Percentiles rank a stretch among this genome's conserved stretches.
phyloP scores from a whole-genome alignment of 345 rosid genomes.

The Jatropha curcas region DNA sequence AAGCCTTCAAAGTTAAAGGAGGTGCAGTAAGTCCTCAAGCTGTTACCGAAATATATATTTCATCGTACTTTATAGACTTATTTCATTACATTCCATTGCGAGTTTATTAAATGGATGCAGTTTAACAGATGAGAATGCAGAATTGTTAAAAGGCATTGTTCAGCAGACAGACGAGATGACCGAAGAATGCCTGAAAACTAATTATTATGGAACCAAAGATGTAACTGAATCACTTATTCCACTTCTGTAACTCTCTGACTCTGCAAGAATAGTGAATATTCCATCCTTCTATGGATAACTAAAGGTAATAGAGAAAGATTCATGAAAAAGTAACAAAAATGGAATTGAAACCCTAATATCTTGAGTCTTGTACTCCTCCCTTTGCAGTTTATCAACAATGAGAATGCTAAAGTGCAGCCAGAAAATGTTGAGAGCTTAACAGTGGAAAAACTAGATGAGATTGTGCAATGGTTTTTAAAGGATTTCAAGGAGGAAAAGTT shows the following conservation, averaged over 20 bases:
- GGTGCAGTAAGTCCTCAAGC: background rate
- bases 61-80: too few species aligned
- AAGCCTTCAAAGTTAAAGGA: background rate
- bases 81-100: too few species aligned
- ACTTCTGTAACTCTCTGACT: constrained; percentile 9
- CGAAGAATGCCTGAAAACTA: constrained; percentile 8
- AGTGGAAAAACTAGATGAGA: constrained; percentile 22
- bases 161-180: constrained; percentile 2
- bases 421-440: constrained; percentile 14
- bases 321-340: too few species aligned
- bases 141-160: too few species aligned
- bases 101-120: background rate
- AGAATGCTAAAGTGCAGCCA: constrained; percentile 6
- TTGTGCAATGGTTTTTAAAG: constrained; percentile 20
- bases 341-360: too few species aligned
- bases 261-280: constrained; percentile 19
- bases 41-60: too few species aligned
- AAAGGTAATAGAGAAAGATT: constrained; percentile 1
- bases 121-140: background rate
- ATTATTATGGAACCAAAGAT: constrained; percentile 10
- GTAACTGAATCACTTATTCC: constrained; percentile 15
- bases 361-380: too few species aligned
- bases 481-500: constrained; percentile 21
- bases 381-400: background rate
- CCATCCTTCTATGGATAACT: constrained; percentile 3